Conservation (phyloP, 2,329 filamentous ascomycete species). For the Chrysoporthe cubensis region DNA sequence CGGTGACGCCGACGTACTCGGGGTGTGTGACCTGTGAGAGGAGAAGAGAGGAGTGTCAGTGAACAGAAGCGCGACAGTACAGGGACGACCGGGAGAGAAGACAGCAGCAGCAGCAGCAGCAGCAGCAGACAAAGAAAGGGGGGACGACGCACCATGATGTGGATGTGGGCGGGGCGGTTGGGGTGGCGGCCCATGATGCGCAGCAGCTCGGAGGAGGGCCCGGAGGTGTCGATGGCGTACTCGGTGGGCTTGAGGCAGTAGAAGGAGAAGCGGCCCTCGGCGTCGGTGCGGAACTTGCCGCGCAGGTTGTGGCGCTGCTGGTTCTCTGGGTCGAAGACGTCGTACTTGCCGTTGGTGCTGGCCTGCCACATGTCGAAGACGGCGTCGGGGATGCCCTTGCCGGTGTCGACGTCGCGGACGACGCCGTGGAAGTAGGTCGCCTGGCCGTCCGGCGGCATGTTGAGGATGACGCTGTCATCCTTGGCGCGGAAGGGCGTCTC, state of each 20-base stretch:
- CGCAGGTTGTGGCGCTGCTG: constrained; percentile 66
- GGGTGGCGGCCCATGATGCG: constrained; percentile 34
- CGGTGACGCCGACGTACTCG: constrained; percentile 66
- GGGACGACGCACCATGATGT: constrained; percentile 31
- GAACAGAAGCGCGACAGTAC: neutral
- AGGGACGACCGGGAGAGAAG: neutral
- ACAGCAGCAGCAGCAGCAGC: neutral
- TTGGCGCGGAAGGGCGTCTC: constrained; percentile 62
- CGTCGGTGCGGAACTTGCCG: constrained; percentile 66
- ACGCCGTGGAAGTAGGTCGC: constrained; percentile 60
- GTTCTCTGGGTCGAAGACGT: constrained; percentile 64
- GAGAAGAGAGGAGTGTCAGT: neutral
- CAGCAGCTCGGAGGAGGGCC: constrained; percentile 33
- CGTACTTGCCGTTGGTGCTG: constrained; percentile 61
- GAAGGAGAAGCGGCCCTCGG: constrained; percentile 63
- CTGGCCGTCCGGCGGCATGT: constrained; percentile 43
- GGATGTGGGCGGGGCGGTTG: constrained; percentile 34
- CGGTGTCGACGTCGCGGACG: constrained; percentile 32
- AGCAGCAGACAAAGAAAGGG: no score
- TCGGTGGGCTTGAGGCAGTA: constrained; percentile 68
- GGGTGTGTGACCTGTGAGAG: constrained; percentile 42
- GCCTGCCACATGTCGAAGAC: constrained; percentile 66
- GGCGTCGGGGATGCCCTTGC: constrained; percentile 43
- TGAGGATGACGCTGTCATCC: constrained; percentile 56
- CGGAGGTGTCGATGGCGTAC: constrained; percentile 65